These are phyloP conservation scores for Blastobotrys malaysiensis DNA, from an alignment of 1,139 yeast genomes.

Conservation along the genomic window DNA sequence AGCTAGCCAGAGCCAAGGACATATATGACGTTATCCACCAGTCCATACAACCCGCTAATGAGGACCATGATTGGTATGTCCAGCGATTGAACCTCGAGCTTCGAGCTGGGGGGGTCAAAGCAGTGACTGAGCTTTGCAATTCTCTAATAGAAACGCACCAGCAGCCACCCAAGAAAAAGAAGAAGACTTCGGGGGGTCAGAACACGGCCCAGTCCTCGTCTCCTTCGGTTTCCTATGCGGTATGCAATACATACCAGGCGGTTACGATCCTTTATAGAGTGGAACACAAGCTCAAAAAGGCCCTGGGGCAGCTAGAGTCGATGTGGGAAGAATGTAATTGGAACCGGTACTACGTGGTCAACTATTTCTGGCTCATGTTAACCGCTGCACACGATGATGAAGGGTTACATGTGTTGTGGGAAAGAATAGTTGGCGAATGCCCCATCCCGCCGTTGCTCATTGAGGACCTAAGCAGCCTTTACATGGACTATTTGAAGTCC, in stretches of 20 bases:
- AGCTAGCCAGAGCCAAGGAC: conserved; percentile 29
- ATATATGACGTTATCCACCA: conserved; percentile 7
- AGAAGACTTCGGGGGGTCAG: no score
- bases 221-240: not conserved
- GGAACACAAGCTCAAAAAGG: not conserved
- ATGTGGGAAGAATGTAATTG: not conserved
- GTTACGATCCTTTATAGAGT: not conserved
- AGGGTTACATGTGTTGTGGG: conserved; percentile 17
- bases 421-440: conserved; percentile 17
- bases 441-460: conserved; percentile 28
- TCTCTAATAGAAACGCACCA: not conserved
- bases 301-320: not conserved
- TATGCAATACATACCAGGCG: not conserved
- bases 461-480: conserved; percentile 28
- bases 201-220: not conserved
- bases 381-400: conserved; percentile 12
- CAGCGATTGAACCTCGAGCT: conserved; percentile 26
- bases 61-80: conserved; percentile 2
- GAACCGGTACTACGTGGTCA: conserved; percentile 5
- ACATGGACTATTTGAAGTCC: conserved; percentile 28
- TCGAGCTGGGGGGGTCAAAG: conserved; percentile 10
- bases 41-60: not conserved
- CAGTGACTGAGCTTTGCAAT: not conserved
- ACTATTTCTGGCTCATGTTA: conserved; percentile 32
- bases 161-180: not conserved